A percentile compares a stretch with the other conserved stretches of the same genome.
phyloP scores from a whole-genome alignment of 202 grass and related monocot genomes.

The Saccharum hybrid region DNA sequence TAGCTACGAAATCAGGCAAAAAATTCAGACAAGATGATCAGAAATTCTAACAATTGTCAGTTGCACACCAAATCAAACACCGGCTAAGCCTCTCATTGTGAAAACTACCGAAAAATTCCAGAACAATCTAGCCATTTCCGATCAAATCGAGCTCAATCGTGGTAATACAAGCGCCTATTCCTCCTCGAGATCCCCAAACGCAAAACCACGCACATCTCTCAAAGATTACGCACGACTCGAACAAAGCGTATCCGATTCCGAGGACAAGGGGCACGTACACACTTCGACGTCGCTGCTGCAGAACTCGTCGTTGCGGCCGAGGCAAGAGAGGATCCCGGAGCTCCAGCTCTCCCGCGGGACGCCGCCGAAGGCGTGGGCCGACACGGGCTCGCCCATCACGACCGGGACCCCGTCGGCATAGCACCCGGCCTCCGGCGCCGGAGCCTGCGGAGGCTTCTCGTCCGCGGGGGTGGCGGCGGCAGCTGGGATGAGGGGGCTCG shows the following conservation, averaged over 20 bases:
- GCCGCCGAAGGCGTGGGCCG: constrained; percentile 18
- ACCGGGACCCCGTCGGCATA: constrained; percentile 53
- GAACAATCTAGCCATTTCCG: background rate
- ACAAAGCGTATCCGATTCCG: constrained; percentile 17
- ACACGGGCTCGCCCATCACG: constrained; percentile 68
- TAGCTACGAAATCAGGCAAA: background rate
- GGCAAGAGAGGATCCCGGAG: constrained; percentile 78
- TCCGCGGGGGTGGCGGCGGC: background rate
- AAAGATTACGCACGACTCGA: background rate
- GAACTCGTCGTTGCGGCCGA: constrained; percentile 85
- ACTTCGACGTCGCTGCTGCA: constrained; percentile 98
- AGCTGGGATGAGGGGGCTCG: constrained; percentile 56
- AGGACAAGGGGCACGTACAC: constrained; percentile 56
- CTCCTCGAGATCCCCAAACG: constrained; percentile 1
- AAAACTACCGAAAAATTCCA: background rate
- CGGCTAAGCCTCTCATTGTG: background rate
- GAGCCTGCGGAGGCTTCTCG: constrained; percentile 37
- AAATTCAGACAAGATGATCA: background rate
- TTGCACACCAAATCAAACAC: background rate
- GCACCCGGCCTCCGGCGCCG: constrained; percentile 21
- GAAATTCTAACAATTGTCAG: background rate
- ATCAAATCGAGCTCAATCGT: background rate
- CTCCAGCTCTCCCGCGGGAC: constrained; percentile 64
- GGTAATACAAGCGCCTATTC: background rate
- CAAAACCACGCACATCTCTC: background rate